Conservation (phyloP, 208 protist genomes). For the Acanthamoeba lenticulata region DNA sequence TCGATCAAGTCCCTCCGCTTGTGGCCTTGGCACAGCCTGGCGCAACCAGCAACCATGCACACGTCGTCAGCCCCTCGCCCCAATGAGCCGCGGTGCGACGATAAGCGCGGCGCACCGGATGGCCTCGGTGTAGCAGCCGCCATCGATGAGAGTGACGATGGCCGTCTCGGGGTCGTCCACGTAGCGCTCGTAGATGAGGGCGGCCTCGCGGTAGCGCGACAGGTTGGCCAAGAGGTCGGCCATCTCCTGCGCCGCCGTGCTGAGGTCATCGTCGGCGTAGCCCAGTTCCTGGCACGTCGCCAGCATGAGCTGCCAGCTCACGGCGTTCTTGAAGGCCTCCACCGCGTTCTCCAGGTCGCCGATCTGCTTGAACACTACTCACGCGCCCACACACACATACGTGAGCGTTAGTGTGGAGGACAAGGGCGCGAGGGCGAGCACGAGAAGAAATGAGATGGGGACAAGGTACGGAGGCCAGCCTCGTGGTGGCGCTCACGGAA, state of each 20-base stretch:
- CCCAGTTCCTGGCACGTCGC: slow-evolving; percentile 9
- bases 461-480: slow-evolving; percentile 8
- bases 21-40: background rate
- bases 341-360: slow-evolving; percentile 53
- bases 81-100: background rate
- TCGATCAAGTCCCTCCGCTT: slow-evolving; percentile 41
- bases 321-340: slow-evolving; percentile 62
- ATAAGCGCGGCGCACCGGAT: background rate
- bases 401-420: no score
- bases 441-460: background rate
- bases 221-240: slow-evolving; percentile 56
- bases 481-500: slow-evolving; percentile 37
- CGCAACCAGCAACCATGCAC: background rate
- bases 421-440: background rate
- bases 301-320: slow-evolving; percentile 57
- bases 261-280: slow-evolving; percentile 31
- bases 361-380: slow-evolving; percentile 57
- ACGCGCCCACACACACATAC: background rate
- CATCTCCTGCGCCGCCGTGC: slow-evolving; percentile 20
- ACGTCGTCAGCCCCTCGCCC: background rate
- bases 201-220: slow-evolving; percentile 46
- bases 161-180: slow-evolving; percentile 19
- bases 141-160: slow-evolving; percentile 38
- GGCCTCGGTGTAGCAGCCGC: slow-evolving; percentile 25
- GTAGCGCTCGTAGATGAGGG: background rate